These are phyloP conservation scores for Trichophyton simii DNA, from an alignment of 2,329 filamentous ascomycete genomes.

Conservation along the genomic window DNA sequence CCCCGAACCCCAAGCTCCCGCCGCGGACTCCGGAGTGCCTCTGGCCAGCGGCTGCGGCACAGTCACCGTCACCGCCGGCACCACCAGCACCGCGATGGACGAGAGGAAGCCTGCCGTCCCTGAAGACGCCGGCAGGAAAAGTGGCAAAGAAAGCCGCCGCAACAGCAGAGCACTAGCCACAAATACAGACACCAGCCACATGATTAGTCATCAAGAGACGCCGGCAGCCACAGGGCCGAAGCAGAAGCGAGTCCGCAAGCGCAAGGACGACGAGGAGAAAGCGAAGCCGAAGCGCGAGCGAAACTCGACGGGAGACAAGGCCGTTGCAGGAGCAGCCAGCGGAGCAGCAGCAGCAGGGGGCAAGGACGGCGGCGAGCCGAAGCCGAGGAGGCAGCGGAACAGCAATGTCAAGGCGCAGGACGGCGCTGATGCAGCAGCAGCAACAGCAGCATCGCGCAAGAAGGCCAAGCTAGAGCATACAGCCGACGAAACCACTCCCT, in stretches of 20 bases:
- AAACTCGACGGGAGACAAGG: not conserved
- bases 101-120: not conserved
- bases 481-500: constrained; percentile 12
- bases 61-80: not conserved
- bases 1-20: not conserved
- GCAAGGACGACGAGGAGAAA: constrained; percentile 27
- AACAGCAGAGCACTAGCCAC: constrained; percentile 9
- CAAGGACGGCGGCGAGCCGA: constrained; percentile 1
- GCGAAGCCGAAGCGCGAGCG: constrained; percentile 10
- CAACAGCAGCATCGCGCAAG: constrained; percentile 33
- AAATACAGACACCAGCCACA: constrained; percentile 11
- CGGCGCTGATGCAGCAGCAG: constrained; percentile 16
- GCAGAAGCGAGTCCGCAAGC: constrained; percentile 25
- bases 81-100: not conserved
- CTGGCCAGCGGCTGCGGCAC: not conserved
- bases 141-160: constrained; percentile 1
- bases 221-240: constrained; percentile 13
- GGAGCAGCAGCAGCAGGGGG: not conserved
- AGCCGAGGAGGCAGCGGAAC: constrained; percentile 10
- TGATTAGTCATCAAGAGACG: constrained; percentile 9
- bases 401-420: constrained; percentile 20
- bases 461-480: constrained; percentile 32
- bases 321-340: not conserved
- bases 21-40: not conserved
- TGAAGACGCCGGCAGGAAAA: not conserved